Base-by-base conservation (phyloP, 805 yeast species). In the Candida verbasci region DNA sequence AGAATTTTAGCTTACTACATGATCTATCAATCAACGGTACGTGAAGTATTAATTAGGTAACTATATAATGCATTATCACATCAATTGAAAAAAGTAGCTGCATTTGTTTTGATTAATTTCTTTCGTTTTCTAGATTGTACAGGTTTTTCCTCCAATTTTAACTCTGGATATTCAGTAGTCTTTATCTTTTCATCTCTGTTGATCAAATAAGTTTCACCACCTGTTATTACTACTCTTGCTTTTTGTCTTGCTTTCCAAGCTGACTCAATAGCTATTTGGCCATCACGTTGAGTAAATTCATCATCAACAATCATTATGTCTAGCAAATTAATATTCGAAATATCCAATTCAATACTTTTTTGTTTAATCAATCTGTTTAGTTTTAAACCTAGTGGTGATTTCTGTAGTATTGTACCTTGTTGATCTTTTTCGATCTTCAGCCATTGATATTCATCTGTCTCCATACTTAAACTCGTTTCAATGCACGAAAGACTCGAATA, bases 321-420 rank as follows among this genome's bases (percentile, higher is more conserved):
- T 9, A 34, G 12, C 9, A 34, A 10, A 10, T 26, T 26, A 10
- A 12, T 18, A 12, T 33, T 14, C 8, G 17, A 18, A 14, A 33
- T n/a, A 8, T 3, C 2, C 3, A 33, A 7, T 3, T 18, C 3
- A 3, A 18, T 16, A 17, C 6, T 25, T 12, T 20, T 20, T 3
- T 28, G 6, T 3, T 24, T 18, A 11, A 36, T 22, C 14, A 39
- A 32, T 3, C 24, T 43, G 27, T 46, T 45, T 18, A 50, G 41
- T 31, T 55, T 58, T 28, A 54, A 43, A 0, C 55, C 60, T 22
- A 62, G 37, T 9, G 62, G 57, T 20, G 50, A 40, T 30, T 50
- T 51, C 3, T 35, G 30, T 5, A 35, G 6, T 3, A 14, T n/a
- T 8, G 11, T 16, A 6, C 16, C 20, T 8, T 6, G 5, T n/a